Conservation (phyloP, 2,329 filamentous ascomycete species). For the Pyricularia sp. region DNA sequence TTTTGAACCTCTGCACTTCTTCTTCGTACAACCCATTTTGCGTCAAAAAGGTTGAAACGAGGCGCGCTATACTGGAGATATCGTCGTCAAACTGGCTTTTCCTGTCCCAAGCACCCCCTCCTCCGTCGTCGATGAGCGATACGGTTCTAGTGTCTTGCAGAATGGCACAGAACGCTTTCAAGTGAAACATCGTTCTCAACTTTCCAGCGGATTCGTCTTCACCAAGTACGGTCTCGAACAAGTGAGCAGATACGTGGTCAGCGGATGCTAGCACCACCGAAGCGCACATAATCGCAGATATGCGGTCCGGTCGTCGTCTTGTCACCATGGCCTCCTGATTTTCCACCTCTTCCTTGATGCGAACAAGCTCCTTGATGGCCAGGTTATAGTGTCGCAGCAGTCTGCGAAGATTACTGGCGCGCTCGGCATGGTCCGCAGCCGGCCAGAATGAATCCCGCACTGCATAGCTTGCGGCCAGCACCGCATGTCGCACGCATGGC, state of each 20-base stretch:
- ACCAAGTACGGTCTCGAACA: background rate
- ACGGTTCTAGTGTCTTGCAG: background rate
- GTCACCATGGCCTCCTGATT: background rate
- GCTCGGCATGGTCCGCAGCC: background rate
- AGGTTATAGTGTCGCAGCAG: background rate
- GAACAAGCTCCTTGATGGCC: background rate
- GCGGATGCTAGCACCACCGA: background rate
- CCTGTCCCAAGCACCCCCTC: background rate
- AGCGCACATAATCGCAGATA: background rate
- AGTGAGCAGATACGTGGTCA: background rate
- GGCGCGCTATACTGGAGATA: background rate
- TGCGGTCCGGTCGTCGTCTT: background rate
- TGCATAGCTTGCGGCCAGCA: background rate
- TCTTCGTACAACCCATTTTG: background rate
- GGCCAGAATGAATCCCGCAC: background rate
- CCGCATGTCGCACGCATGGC: background rate
- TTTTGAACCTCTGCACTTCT: background rate
- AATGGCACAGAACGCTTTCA: background rate
- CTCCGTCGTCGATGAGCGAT: background rate
- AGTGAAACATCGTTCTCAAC: background rate
- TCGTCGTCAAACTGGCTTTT: background rate
- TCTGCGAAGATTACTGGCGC: background rate
- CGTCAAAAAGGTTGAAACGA: background rate
- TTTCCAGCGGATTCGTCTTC: background rate
- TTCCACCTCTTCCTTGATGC: background rate